Conservation (phyloP, 164 flowering plant species). For the Santalum album region DNA sequence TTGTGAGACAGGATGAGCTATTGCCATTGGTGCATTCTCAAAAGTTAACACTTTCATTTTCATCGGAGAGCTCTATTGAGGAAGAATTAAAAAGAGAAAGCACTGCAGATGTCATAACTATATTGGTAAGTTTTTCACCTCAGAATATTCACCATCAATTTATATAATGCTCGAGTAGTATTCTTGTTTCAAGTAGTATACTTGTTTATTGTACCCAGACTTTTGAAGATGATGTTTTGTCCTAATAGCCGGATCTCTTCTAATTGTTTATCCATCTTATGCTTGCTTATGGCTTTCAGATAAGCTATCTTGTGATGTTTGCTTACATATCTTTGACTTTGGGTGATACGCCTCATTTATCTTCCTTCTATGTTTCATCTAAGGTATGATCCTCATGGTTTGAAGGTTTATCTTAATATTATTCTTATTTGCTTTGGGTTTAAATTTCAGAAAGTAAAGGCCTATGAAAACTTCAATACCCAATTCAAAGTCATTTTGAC, state of each 20-base stretch:
- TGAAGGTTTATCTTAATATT: neutral
- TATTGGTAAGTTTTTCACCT: constrained; percentile 40
- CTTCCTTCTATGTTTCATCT: constrained; percentile 68
- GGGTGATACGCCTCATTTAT: constrained; percentile 67
- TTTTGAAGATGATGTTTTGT: neutral
- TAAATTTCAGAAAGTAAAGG: too few species aligned
- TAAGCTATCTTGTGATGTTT: constrained; percentile 99
- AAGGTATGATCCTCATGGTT: constrained; percentile 50
- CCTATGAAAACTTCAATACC: too few species aligned
- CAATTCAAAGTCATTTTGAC: too few species aligned
- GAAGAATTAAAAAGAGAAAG: constrained; percentile 97
- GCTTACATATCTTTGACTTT: constrained; percentile 88
- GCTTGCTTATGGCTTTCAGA: constrained; percentile 36
- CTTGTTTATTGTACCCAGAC: too few species aligned
- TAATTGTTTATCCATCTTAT: constrained; percentile 6
- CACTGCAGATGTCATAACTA: constrained; percentile 91
- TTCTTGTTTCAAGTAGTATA: too few species aligned
- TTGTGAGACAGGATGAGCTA: constrained; percentile 65
- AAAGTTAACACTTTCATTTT: constrained; percentile 84
- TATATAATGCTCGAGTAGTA: neutral
- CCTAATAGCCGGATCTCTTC: neutral
- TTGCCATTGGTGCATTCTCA: constrained; percentile 61
- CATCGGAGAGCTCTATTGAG: constrained; percentile 95
- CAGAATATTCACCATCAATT: neutral
- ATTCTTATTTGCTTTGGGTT: neutral